These are phyloP conservation scores for Xylaria nigripes DNA, from an alignment of 495 filamentous ascomycete genomes.

Conservation along the genomic window DNA sequence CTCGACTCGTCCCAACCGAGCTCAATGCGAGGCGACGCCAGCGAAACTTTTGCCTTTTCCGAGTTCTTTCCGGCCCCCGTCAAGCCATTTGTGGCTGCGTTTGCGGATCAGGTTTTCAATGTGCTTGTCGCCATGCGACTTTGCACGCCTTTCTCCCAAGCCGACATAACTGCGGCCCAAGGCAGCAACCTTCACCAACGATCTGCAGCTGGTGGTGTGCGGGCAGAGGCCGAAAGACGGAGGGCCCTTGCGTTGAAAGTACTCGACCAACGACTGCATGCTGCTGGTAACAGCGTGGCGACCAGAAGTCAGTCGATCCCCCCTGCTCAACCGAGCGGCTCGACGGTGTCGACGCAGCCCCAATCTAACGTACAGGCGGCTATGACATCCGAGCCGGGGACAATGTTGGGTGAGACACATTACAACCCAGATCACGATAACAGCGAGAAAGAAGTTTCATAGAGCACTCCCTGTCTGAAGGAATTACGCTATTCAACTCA, in stretches of 20 bases:
- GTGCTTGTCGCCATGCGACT: constrained; percentile 63
- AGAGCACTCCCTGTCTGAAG: not conserved
- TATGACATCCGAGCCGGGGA: constrained; percentile 35
- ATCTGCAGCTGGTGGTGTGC: constrained; percentile 59
- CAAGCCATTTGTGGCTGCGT: constrained; percentile 63
- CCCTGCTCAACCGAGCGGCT: constrained; percentile 33
- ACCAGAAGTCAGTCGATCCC: constrained; percentile 32
- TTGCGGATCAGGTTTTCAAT: constrained; percentile 68
- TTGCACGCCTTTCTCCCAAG: constrained; percentile 78
- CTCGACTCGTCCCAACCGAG: constrained; percentile 55
- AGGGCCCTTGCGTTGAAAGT: constrained; percentile 84
- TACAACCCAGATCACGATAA: constrained; percentile 58
- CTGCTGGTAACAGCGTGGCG: constrained; percentile 51
- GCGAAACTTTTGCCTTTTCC: constrained; percentile 89
- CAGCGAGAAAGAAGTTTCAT: constrained; percentile 30
- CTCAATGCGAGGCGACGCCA: constrained; percentile 73
- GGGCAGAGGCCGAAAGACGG: constrained; percentile 87
- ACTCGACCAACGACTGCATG: constrained; percentile 82
- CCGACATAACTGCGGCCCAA: constrained; percentile 69
- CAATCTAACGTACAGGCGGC: constrained; percentile 40
- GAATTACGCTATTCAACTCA: constrained; percentile 4
- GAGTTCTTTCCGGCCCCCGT: constrained; percentile 89
- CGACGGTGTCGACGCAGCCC: constrained; percentile 43
- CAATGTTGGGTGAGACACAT: constrained; percentile 58
- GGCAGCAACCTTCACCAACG: constrained; percentile 44